A percentile compares a stretch with the other conserved stretches of the same genome.
These are phyloP conservation scores for Phytophthora tubulina DNA, from an alignment of 352 stramenopile genomes.

Conservation along the genomic window DNA sequence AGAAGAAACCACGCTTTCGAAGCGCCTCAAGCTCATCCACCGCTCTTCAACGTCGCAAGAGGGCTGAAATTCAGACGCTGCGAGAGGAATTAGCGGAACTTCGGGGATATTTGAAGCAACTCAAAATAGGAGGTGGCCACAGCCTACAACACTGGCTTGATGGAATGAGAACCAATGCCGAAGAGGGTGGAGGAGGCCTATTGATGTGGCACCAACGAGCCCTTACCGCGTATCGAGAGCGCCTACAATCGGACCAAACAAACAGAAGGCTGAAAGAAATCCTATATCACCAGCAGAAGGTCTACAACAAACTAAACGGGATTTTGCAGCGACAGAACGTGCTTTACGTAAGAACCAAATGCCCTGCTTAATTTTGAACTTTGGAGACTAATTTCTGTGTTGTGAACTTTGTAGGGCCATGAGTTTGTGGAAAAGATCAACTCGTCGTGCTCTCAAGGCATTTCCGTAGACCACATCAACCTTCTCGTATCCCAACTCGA, in stretches of 20 bases:
- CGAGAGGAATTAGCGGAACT: constrained; percentile 20
- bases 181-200: no score
- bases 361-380: neutral
- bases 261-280: constrained; percentile 31
- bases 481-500: constrained; percentile 18
- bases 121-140: constrained; percentile 19
- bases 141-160: no score
- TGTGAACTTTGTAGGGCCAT: neutral
- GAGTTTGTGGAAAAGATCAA: constrained; percentile 2
- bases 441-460: neutral
- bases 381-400: neutral
- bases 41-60: constrained; percentile 20
- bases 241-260: constrained; percentile 18
- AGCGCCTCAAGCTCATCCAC: constrained; percentile 19
- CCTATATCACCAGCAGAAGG: constrained; percentile 19
- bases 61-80: constrained; percentile 25
- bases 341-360: constrained; percentile 5
- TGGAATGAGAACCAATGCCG: no score
- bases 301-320: neutral
- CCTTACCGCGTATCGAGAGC: constrained; percentile 20
- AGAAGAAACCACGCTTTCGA: constrained; percentile 6
- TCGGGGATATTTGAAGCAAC: constrained; percentile 21
- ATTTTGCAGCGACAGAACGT: constrained; percentile 13
- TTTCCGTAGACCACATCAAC: neutral
- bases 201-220: constrained; percentile 18